These are phyloP conservation scores for Solanum peruvianum DNA, from an alignment of 257 asterid genomes.

Conservation along the genomic window DNA sequence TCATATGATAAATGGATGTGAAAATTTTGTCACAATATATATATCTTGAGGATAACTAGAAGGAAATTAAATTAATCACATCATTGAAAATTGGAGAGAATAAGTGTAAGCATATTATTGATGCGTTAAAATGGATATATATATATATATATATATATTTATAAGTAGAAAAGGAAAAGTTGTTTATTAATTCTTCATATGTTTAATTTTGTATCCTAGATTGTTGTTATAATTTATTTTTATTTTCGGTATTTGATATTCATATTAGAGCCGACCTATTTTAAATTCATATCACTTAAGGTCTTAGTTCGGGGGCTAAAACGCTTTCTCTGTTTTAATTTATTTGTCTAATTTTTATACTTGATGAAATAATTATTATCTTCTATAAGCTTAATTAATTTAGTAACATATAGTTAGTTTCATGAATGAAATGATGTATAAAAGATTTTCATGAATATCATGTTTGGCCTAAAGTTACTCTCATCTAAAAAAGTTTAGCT, in stretches of 20 bases:
- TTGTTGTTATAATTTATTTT: background rate
- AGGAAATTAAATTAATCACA: background rate
- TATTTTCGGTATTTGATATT: too few species aligned
- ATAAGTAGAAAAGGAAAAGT: background rate
- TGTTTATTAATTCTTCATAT: background rate
- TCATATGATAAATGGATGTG: background rate
- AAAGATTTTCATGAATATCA: background rate
- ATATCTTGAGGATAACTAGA: too few species aligned
- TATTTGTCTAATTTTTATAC: background rate
- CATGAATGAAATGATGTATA: background rate
- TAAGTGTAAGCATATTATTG: background rate
- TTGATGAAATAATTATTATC: background rate
- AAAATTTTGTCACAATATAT: too few species aligned
- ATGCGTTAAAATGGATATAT: background rate
- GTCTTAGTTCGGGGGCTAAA: too few species aligned
- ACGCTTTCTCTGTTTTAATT: rapidly evolving
- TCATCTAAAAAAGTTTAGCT: too few species aligned
- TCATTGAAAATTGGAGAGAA: background rate
- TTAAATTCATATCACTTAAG: too few species aligned
- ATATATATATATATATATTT: too few species aligned
- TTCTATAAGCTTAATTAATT: too few species aligned
- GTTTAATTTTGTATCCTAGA: background rate
- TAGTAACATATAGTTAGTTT: background rate
- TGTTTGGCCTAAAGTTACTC: background rate
- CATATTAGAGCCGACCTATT: too few species aligned